Conservation (phyloP, 2,329 filamentous ascomycete species). For the Aurifilum marmelostoma region DNA sequence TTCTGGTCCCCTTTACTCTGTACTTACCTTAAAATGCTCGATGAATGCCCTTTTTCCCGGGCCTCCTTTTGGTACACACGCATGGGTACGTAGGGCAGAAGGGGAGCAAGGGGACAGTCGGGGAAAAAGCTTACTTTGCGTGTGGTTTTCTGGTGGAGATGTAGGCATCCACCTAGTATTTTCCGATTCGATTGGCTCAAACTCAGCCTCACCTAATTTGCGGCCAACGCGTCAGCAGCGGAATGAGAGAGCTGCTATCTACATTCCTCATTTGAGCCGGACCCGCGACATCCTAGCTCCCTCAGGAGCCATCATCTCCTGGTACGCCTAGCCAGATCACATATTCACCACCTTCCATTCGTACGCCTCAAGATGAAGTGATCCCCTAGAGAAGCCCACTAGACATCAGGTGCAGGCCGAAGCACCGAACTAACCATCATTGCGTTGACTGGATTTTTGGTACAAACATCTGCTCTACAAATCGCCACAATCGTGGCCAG, state of each 20-base stretch:
- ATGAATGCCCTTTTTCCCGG: neutral
- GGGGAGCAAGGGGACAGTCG: neutral
- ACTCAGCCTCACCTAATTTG: conserved; percentile 9
- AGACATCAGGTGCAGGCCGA: neutral
- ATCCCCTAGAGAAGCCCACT: neutral
- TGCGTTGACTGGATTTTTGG: neutral
- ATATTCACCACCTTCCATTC: neutral
- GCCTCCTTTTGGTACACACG: neutral
- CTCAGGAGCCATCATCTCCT: neutral
- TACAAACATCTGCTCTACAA: conserved; percentile 5
- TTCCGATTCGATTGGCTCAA: neutral
- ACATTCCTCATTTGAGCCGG: neutral
- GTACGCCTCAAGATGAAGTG: neutral
- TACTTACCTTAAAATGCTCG: too few species aligned
- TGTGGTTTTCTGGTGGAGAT: neutral
- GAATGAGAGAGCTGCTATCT: conserved; percentile 8
- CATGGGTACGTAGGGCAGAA: neutral
- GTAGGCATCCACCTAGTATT: neutral
- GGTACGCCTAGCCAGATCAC: neutral
- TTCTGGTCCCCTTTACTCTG: neutral
- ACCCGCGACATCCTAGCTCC: conserved; percentile 1
- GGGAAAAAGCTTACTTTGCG: conserved; percentile 1
- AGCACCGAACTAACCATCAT: neutral
- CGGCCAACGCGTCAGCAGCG: conserved; percentile 22
- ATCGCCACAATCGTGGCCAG: neutral